Percentiles rank a stretch among this genome's conserved stretches.
Conservation (phyloP, 2,329 filamentous ascomycete genomes). For the Lizonia empirigonia region DNA sequence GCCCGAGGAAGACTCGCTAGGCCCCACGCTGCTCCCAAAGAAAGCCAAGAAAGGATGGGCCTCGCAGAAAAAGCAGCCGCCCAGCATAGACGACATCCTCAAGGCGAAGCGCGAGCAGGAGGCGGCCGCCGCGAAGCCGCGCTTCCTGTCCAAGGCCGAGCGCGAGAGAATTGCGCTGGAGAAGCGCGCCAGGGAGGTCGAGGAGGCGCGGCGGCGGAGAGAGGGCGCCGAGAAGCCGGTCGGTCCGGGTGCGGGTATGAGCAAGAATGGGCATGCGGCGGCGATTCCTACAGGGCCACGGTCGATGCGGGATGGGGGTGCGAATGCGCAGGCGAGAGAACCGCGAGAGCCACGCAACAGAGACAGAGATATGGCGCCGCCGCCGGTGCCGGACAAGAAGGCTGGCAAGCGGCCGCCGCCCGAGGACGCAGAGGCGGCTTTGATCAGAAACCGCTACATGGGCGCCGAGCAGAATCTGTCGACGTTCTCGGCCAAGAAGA, state of each 20-base stretch:
- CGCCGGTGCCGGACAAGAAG: constrained; percentile 51
- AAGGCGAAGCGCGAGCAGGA: constrained; percentile 85
- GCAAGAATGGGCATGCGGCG: constrained; percentile 18
- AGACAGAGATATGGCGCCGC: constrained; percentile 60
- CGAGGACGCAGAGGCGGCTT: constrained; percentile 70
- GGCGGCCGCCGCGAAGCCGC: constrained; percentile 83
- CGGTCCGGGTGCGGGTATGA: no score
- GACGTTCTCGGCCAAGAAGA: constrained; percentile 94
- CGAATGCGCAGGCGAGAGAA: constrained; percentile 54
- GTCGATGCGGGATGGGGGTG: constrained; percentile 63
- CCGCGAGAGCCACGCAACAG: neutral
- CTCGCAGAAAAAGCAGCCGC: constrained; percentile 55
- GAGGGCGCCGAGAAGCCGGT: no score
- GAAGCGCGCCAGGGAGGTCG: constrained; percentile 74
- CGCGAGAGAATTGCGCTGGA: constrained; percentile 80
- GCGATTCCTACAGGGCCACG: constrained; percentile 73
- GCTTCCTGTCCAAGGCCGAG: constrained; percentile 83
- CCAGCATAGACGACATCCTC: constrained; percentile 85
- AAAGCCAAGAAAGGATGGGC: constrained; percentile 63
- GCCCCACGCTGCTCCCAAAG: constrained; percentile 45
- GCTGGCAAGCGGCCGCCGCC: constrained; percentile 44
- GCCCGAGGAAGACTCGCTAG: constrained; percentile 28
- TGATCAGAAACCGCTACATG: constrained; percentile 85
- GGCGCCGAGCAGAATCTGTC: constrained; percentile 85
- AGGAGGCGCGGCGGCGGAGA: constrained; percentile 60